A percentile compares a stretch with the other conserved stretches of the same genome.
phyloP scores from a whole-genome alignment of 139 green algal species.

The Chlorella sp. region DNA sequence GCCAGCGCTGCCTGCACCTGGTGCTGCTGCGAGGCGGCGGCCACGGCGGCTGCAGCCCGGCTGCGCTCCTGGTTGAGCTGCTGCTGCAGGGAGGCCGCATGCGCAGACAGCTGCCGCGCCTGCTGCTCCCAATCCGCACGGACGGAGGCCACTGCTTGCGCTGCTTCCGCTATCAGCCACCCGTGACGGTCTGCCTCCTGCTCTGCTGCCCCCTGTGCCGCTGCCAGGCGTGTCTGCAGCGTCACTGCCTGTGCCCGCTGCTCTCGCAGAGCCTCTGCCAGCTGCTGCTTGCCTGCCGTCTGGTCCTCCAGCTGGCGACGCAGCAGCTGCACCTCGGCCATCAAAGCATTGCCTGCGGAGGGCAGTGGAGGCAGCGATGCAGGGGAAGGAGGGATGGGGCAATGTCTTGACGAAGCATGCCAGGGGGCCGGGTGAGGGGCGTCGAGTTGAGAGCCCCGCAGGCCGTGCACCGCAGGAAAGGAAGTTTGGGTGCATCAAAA shows the following conservation, averaged over 20 bases:
- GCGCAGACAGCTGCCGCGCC: neutral
- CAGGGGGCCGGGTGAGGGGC: no score
- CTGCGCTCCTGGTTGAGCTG: neutral
- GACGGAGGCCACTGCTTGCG: neutral
- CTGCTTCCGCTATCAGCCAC: neutral
- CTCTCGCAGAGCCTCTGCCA: neutral
- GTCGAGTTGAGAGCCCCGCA: no score
- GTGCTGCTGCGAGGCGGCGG: neutral
- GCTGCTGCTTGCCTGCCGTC: neutral
- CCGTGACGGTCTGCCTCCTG: neutral
- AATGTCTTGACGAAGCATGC: no score
- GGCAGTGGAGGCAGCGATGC: neutral
- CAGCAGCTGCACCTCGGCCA: slow-evolving; percentile 28
- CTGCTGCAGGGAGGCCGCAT: neutral
- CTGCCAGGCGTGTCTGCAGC: neutral
- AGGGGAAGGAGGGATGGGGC: neutral
- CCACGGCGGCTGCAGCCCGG: neutral
- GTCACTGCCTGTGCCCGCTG: neutral
- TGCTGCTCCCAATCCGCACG: neutral
- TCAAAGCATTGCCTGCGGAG: slow-evolving; percentile 11
- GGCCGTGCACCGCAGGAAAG: neutral
- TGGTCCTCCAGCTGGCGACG: neutral
- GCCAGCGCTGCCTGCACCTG: neutral
- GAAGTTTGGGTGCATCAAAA: no score
- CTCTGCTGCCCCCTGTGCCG: neutral